Conservation (phyloP, 768 basidiomycete genomes). For the Lactarius vividus region DNA sequence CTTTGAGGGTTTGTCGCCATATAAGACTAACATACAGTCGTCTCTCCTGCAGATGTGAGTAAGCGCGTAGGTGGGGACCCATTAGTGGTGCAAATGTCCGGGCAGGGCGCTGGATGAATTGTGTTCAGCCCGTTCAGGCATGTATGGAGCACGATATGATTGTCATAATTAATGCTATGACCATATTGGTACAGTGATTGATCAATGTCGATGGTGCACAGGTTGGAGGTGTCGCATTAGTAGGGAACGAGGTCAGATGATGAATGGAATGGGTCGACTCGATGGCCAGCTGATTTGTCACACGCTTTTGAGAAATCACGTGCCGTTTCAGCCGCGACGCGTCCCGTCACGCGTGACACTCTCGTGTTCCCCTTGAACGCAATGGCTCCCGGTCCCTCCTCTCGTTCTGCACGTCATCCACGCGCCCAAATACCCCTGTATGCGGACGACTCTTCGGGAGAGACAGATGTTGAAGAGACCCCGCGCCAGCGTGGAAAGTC, state of each 20-base stretch:
- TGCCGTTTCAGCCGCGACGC: slow-evolving; percentile 15
- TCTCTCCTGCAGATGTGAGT: background rate
- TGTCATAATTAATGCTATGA: slow-evolving; percentile 15
- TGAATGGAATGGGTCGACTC: too few species aligned
- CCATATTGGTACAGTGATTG: background rate
- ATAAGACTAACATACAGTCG: slow-evolving; percentile 13
- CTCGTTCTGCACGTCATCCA: slow-evolving; percentile 21
- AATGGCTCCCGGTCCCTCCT: slow-evolving; percentile 17
- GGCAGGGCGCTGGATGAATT: background rate
- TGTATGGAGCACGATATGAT: background rate
- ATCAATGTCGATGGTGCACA: slow-evolving; percentile 14
- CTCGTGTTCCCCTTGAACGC: background rate
- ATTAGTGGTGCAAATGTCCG: background rate
- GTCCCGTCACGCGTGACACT: slow-evolving; percentile 28
- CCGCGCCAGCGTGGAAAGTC: slow-evolving; percentile 22
- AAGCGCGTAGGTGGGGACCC: background rate
- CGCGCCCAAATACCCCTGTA: slow-evolving; percentile 22
- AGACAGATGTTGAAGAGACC: slow-evolving; percentile 38
- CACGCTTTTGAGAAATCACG: too few species aligned
- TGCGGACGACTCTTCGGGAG: slow-evolving; percentile 23
- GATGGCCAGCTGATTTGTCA: too few species aligned
- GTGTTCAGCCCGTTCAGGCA: too few species aligned
- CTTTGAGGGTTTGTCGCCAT: background rate
- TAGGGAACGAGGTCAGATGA: background rate
- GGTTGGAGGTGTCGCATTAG: background rate